These are phyloP conservation scores for Apiospora rasikravindrae DNA, from an alignment of 2,329 filamentous ascomycete species.

Conservation along the genomic window DNA sequence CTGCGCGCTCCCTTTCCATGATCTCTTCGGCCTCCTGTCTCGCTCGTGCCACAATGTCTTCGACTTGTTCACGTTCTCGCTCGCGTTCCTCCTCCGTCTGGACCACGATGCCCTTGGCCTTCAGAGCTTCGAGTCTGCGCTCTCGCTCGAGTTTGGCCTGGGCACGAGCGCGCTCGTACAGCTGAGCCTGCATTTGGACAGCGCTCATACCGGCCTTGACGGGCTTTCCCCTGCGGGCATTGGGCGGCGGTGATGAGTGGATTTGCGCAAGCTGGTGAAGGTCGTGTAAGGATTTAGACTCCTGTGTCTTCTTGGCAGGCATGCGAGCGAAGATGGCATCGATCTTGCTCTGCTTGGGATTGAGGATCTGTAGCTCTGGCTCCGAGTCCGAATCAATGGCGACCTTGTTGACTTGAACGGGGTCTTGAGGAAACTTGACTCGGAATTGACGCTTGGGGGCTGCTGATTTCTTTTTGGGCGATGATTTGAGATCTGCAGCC, in stretches of 20 bases:
- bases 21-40: conserved; percentile 81
- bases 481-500: conserved; percentile 32
- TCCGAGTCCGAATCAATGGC: conserved; percentile 53
- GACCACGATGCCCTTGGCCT: conserved; percentile 78
- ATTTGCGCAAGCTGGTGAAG: conserved; percentile 79
- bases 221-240: conserved; percentile 48
- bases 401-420: conserved; percentile 43
- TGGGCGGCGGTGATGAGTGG: conserved; percentile 61
- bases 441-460: conserved; percentile 54
- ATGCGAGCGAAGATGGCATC: conserved; percentile 73
- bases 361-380: conserved; percentile 68
- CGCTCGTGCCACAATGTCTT: conserved; percentile 86
- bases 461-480: conserved; percentile 34
- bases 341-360: conserved; percentile 55
- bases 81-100: conserved; percentile 88
- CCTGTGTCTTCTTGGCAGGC: conserved; percentile 66
- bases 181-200: conserved; percentile 69
- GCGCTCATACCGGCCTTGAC: conserved; percentile 66
- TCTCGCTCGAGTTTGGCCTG: conserved; percentile 82
- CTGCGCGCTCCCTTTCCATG: conserved; percentile 75
- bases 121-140: conserved; percentile 76
- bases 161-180: conserved; percentile 75
- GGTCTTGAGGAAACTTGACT: conserved; percentile 50
- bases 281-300: conserved; percentile 67
- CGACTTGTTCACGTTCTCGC: conserved; percentile 79